Conservation (phyloP, 2,329 filamentous ascomycete genomes). For the Tolypocladium paradoxum region DNA sequence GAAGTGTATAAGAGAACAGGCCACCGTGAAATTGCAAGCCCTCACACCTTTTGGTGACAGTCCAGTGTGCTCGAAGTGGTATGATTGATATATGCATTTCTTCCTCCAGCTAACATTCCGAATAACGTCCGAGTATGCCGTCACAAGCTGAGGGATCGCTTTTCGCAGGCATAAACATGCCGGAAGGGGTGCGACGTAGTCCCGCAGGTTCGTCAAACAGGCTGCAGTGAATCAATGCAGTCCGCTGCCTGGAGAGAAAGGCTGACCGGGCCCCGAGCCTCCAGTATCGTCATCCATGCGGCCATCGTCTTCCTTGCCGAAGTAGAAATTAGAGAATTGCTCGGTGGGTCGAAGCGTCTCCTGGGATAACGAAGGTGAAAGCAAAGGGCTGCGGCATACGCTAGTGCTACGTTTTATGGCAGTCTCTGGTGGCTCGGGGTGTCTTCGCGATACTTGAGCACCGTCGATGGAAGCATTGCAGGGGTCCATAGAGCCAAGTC, state of each 20-base stretch:
- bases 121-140: no score
- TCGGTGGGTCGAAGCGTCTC: slow-evolving; percentile 68
- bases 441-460: slow-evolving; percentile 72
- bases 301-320: slow-evolving; percentile 49
- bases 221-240: slow-evolving; percentile 34
- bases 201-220: slow-evolving; percentile 41
- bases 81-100: no score
- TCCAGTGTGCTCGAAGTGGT: no score
- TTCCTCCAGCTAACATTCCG: no score
- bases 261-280: slow-evolving; percentile 19
- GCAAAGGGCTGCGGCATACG: slow-evolving; percentile 33
- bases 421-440: slow-evolving; percentile 53
- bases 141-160: slow-evolving; percentile 49
- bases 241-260: slow-evolving; percentile 16
- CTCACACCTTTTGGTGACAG: no score
- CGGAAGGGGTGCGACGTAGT: slow-evolving; percentile 69
- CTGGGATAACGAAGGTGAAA: slow-evolving; percentile 69
- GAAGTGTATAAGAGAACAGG: no score
- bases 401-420: slow-evolving; percentile 50
- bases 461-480: slow-evolving; percentile 79
- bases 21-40: no score
- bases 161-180: slow-evolving; percentile 85
- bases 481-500: slow-evolving; percentile 89
- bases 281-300: slow-evolving; percentile 29
- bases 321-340: slow-evolving; percentile 51